These are phyloP conservation scores for Fulvia fulva DNA, from an alignment of 2,329 filamentous ascomycete species.

Conservation along the genomic window DNA sequence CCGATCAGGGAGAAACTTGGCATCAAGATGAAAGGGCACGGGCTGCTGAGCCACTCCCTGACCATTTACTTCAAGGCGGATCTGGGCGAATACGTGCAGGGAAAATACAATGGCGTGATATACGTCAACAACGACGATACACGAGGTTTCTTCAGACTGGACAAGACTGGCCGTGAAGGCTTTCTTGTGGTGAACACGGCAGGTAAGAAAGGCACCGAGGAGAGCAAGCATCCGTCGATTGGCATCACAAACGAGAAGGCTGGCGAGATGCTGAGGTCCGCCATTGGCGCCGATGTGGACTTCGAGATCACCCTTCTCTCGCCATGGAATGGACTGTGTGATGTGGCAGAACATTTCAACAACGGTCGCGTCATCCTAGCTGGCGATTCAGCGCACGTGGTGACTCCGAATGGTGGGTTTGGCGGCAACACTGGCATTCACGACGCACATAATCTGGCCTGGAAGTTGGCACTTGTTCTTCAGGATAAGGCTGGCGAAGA, in stretches of 20 bases:
- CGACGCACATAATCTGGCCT: conserved; percentile 18
- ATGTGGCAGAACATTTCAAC: neutral
- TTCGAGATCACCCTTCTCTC: conserved; percentile 18
- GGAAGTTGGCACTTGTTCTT: conserved; percentile 19
- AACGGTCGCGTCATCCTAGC: neutral
- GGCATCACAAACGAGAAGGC: conserved; percentile 18
- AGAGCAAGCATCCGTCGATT: conserved; percentile 17
- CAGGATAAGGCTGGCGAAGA: conserved; percentile 16
- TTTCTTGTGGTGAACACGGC: conserved; percentile 25
- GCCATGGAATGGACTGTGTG: conserved; percentile 14
- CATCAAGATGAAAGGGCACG: conserved; percentile 18
- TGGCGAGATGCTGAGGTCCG: conserved; percentile 14
- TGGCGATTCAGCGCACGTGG: conserved; percentile 1
- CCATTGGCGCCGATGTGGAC: conserved; percentile 20
- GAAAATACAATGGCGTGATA: conserved; percentile 24
- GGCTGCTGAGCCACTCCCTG: conserved; percentile 18
- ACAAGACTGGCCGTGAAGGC: conserved; percentile 20
- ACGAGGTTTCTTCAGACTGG: conserved; percentile 23
- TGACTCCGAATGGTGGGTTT: conserved; percentile 37
- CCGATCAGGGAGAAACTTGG: conserved; percentile 13
- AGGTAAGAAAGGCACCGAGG: conserved; percentile 18
- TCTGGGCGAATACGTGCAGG: conserved; percentile 16
- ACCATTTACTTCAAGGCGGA: conserved; percentile 27
- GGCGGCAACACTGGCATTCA: conserved; percentile 38
- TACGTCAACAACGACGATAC: conserved; percentile 22